Evolutionary conservation across 2,329 filamentous ascomycete species (phyloP).

Genomic region (Fusarium agapanthi): DNA sequence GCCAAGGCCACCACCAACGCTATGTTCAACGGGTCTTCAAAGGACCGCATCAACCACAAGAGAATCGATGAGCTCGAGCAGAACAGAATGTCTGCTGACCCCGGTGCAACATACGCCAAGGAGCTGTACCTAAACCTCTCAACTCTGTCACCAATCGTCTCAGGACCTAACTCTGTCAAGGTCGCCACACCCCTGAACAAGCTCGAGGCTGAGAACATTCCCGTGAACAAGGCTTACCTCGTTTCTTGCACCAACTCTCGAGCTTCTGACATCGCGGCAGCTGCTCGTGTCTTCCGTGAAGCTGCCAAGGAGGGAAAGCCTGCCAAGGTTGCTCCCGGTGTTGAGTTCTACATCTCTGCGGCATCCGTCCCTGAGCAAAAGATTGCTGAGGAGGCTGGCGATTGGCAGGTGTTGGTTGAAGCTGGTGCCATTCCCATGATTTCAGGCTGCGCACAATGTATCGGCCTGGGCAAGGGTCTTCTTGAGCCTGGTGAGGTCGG

Average conservation of each 20-base stretch:
- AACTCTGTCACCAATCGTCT: conserved; percentile 83
- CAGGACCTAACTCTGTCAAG: conserved; percentile 93
- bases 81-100: conserved; percentile 75
- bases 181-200: conserved; percentile 79
- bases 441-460: conserved; percentile 83
- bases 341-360: conserved; percentile 89
- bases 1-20: conserved; percentile 78
- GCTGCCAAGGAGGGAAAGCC: conserved; percentile 71
- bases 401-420: conserved; percentile 84
- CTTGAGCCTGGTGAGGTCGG: conserved; percentile 87
- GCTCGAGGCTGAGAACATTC: conserved; percentile 77
- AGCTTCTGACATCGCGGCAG: conserved; percentile 80
- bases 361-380: conserved; percentile 82
- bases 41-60: conserved; percentile 74
- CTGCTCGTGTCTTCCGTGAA: conserved; percentile 82
- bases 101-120: conserved; percentile 84
- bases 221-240: conserved; percentile 84
- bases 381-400: conserved; percentile 79
- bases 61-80: conserved; percentile 76
- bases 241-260: conserved; percentile 91
- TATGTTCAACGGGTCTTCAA: conserved; percentile 62
- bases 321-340: conserved; percentile 76
- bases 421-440: conserved; percentile 77
- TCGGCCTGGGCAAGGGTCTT: conserved; percentile 82
- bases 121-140: conserved; percentile 82